A percentile compares a stretch with the other conserved stretches of the same genome.
phyloP scores from a whole-genome alignment of 2,329 filamentous ascomycete species.

The Monosporascus sp. region DNA sequence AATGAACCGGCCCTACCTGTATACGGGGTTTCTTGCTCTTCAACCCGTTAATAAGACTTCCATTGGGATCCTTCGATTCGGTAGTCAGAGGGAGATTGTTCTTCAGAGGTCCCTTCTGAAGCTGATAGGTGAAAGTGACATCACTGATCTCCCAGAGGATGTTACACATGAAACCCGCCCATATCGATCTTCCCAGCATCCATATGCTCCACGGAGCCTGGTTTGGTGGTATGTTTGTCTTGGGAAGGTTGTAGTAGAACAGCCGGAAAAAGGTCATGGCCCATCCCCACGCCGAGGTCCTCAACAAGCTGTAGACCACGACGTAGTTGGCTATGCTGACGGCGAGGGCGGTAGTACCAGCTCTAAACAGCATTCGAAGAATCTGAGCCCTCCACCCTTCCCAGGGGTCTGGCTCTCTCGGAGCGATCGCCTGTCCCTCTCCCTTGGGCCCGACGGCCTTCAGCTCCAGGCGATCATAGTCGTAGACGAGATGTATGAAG shows the following conservation, averaged over 20 bases:
- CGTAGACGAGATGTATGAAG: slow-evolving; percentile 61
- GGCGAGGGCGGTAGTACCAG: slow-evolving; percentile 26
- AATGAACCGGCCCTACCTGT: slow-evolving; percentile 44
- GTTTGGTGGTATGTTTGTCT: slow-evolving; percentile 58
- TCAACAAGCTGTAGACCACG: slow-evolving; percentile 59
- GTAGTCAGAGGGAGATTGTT: slow-evolving; percentile 76
- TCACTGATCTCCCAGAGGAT: slow-evolving; percentile 75
- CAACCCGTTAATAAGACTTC: slow-evolving; percentile 77
- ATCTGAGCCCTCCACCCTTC: slow-evolving; percentile 38
- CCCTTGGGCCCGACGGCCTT: slow-evolving; percentile 27
- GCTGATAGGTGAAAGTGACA: slow-evolving; percentile 71
- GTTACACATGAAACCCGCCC: slow-evolving; percentile 61
- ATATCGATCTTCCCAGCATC: slow-evolving; percentile 50
- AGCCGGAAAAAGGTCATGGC: slow-evolving; percentile 65
- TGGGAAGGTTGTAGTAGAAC: slow-evolving; percentile 66
- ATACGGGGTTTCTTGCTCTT: slow-evolving; percentile 77
- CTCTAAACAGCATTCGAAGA: slow-evolving; percentile 21
- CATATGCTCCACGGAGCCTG: slow-evolving; percentile 53
- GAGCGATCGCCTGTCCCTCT: slow-evolving; percentile 14
- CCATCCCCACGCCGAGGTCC: slow-evolving; percentile 61
- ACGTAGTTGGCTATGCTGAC: slow-evolving; percentile 40
- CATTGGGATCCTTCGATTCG: slow-evolving; percentile 86
- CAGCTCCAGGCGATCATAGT: slow-evolving; percentile 64
- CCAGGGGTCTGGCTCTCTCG: slow-evolving; percentile 10
- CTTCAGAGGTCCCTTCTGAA: slow-evolving; percentile 77